Conservation (phyloP, 352 stramenopile species). For the Blastocystis sp. region DNA sequence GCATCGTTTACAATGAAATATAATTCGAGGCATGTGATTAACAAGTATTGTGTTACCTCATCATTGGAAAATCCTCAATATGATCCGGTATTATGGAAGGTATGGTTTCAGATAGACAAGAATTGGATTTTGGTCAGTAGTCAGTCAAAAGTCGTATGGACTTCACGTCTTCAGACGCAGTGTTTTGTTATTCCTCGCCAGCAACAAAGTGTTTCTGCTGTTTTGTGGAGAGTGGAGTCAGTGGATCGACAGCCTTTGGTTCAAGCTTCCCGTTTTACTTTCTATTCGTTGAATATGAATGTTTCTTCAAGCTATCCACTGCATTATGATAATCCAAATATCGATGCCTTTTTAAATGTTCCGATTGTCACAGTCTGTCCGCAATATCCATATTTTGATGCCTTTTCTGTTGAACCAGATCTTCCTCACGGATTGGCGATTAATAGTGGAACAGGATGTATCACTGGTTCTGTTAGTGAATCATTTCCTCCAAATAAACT, state of each 20-base stretch:
- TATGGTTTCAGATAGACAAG: background rate
- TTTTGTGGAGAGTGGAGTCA: background rate
- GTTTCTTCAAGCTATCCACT: background rate
- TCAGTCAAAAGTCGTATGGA: background rate
- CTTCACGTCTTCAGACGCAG: background rate
- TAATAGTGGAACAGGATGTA: conserved; percentile 12
- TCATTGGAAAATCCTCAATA: background rate
- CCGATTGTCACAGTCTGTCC: conserved; percentile 6
- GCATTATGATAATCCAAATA: background rate
- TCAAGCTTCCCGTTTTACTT: background rate
- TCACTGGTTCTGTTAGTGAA: background rate
- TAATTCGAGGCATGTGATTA: background rate
- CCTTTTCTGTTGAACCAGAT: background rate
- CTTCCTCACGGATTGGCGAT: conserved; percentile 1
- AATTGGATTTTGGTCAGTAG: background rate
- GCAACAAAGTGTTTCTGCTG: background rate
- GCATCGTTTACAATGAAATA: background rate
- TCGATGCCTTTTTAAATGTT: background rate
- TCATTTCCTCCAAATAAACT: background rate
- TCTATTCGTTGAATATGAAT: background rate
- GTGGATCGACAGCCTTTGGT: background rate
- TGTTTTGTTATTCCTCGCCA: conserved; percentile 22
- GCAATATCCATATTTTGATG: background rate
- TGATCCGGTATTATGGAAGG: background rate
- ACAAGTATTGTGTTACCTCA: conserved; percentile 35